These are phyloP conservation scores for Auxenochlorella pyrenoidosa DNA, from an alignment of 139 green algal genomes.

Conservation along the genomic window DNA sequence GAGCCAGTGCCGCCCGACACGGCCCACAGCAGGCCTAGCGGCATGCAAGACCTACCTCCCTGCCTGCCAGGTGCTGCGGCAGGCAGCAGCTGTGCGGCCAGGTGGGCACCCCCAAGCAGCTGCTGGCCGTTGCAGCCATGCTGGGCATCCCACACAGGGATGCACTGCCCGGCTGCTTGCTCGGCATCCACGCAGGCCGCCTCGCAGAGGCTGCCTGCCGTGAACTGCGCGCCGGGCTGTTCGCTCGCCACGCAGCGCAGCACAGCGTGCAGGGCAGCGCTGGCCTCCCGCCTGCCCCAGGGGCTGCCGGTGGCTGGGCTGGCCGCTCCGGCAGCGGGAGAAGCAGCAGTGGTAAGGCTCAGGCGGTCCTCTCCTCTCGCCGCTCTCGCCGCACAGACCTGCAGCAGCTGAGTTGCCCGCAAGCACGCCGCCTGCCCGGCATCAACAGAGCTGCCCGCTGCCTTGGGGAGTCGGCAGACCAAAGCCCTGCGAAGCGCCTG, in stretches of 20 bases:
- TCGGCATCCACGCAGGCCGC: not conserved
- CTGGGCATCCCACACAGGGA: not conserved
- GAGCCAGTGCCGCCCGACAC: constrained; percentile 41
- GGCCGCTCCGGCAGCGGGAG: not conserved
- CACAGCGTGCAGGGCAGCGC: constrained; percentile 9
- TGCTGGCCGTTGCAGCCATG: constrained; percentile 2
- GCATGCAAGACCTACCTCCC: not conserved
- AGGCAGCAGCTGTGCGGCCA: constrained; percentile 14
- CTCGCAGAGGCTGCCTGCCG: not conserved
- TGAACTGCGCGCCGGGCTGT: not conserved
- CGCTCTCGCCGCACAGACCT: not conserved
- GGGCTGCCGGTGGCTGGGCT: not conserved
- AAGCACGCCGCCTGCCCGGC: not conserved
- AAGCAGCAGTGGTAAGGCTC: not conserved
- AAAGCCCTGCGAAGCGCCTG: not conserved
- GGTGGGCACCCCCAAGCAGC: not conserved
- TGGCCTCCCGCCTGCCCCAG: not conserved
- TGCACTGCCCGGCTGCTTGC: not conserved
- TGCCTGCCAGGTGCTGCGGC: not conserved
- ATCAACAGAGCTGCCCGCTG: not conserved
- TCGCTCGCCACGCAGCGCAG: constrained; percentile 31
- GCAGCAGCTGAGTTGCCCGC: not conserved
- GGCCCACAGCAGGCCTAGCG: constrained; percentile 4
- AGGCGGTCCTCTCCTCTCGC: not conserved
- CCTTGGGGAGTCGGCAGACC: not conserved